phyloP scores from a whole-genome alignment of 495 filamentous ascomycete genomes.

The Xylaria flabelliformis region DNA sequence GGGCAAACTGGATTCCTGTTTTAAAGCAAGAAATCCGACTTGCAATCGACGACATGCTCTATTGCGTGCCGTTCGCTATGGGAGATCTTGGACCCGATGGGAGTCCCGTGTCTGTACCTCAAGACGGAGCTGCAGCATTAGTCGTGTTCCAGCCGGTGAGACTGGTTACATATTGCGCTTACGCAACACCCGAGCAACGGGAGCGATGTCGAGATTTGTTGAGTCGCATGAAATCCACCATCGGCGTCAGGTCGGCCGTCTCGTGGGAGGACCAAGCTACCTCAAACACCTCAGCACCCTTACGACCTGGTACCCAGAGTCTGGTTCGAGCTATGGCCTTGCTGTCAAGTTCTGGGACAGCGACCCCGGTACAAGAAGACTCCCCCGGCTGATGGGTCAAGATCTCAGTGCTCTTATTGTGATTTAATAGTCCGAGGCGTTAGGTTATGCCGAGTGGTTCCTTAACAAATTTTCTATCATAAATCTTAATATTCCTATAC shows the following conservation, averaged over 20 bases:
- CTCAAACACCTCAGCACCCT: neutral
- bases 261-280: constrained; percentile 16
- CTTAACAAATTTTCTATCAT: neutral
- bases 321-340: constrained; percentile 15
- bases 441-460: neutral
- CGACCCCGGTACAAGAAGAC: neutral
- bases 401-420: neutral
- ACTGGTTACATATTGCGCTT: constrained; percentile 33
- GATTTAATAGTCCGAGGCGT: neutral
- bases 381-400: neutral
- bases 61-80: constrained; percentile 35
- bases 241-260: constrained; percentile 32
- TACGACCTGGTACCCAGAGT: constrained; percentile 5
- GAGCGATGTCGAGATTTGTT: constrained; percentile 23
- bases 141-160: constrained; percentile 34
- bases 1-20: constrained; percentile 27
- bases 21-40: constrained; percentile 20
- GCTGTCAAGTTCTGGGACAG: neutral
- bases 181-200: constrained; percentile 28
- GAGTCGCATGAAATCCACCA: constrained; percentile 29
- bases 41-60: constrained; percentile 35
- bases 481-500: neutral
- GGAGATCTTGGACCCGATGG: constrained; percentile 31
- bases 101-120: neutral
- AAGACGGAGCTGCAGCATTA: constrained; percentile 36